These are phyloP conservation scores for Aspergillus steynii DNA, from an alignment of 495 filamentous ascomycete genomes.

Conservation along the genomic window DNA sequence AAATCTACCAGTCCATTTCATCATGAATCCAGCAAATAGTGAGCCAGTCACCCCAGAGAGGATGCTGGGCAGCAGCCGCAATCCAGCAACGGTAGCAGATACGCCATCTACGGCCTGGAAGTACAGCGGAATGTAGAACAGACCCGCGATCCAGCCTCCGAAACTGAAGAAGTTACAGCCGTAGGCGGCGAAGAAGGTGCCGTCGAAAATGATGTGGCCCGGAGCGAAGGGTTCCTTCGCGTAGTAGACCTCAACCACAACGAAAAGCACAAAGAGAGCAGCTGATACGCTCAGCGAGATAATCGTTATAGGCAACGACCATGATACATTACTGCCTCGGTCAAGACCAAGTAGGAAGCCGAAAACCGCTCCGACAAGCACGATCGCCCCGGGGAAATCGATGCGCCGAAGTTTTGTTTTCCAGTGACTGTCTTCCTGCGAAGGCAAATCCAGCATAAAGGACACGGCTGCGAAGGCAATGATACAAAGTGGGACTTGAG, in stretches of 20 bases:
- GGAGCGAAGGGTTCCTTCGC: constrained; percentile 80
- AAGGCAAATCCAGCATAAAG: constrained; percentile 62
- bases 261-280: constrained; percentile 65
- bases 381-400: constrained; percentile 75
- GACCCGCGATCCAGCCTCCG: constrained; percentile 58
- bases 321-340: constrained; percentile 72
- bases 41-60: constrained; percentile 64
- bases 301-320: constrained; percentile 61
- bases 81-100: constrained; percentile 63
- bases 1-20: constrained; percentile 76
- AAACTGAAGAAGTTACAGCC: constrained; percentile 77
- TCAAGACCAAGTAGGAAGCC: constrained; percentile 75
- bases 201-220: constrained; percentile 73
- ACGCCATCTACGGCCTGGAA: constrained; percentile 74
- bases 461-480: constrained; percentile 66
- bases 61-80: constrained; percentile 68
- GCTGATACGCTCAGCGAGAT: constrained; percentile 57
- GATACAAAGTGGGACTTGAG: constrained; percentile 69
- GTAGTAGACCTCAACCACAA: constrained; percentile 69
- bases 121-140: constrained; percentile 80
- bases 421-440: constrained; percentile 56
- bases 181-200: constrained; percentile 66
- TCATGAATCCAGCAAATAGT: constrained; percentile 66
- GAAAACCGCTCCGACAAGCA: constrained; percentile 71
- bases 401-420: constrained; percentile 67